Evolutionary conservation across 2,329 filamentous ascomycete genomes (phyloP).

Genomic region (Colletotrichum sp.): DNA sequence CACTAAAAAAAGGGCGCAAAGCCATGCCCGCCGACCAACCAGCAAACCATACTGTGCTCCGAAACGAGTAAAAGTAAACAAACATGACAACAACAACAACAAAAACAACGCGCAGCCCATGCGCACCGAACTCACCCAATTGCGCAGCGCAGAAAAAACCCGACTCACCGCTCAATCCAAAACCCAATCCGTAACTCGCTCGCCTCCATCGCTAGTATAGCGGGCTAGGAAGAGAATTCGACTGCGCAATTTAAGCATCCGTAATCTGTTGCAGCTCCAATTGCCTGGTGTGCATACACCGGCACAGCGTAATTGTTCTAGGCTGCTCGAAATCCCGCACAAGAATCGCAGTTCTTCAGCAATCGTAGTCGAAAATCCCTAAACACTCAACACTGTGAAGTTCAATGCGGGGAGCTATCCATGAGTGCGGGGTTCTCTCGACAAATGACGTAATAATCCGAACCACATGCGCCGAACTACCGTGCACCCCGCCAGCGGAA

Average conservation of each 20-base stretch:
- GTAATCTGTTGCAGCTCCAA: not conserved
- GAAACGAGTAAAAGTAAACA: constrained; percentile 1
- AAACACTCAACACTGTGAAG: not conserved
- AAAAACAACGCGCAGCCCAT: not conserved
- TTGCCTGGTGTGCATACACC: not conserved
- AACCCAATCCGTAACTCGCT: constrained; percentile 9
- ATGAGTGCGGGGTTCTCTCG: constrained; percentile 3
- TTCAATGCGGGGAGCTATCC: not conserved
- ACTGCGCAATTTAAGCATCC: not conserved
- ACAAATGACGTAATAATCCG: constrained; percentile 9
- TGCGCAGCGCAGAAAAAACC: not conserved
- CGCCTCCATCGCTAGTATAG: not conserved
- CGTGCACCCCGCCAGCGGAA: not conserved
- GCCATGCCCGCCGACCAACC: not conserved
- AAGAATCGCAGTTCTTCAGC: not conserved
- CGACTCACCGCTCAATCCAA: constrained; percentile 11
- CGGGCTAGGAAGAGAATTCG: too few species aligned
- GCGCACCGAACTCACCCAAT: not conserved
- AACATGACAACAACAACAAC: not conserved
- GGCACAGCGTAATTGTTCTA: not conserved
- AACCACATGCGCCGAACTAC: not conserved
- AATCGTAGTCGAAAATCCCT: not conserved
- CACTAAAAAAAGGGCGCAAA: not conserved
- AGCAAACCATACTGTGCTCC: not conserved
- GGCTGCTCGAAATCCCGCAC: not conserved